Evolutionary conservation across 2,329 filamentous ascomycete species (phyloP), one percentile per base, ranked within the genome.

Genomic region (Colletotrichum sojae): DNA sequence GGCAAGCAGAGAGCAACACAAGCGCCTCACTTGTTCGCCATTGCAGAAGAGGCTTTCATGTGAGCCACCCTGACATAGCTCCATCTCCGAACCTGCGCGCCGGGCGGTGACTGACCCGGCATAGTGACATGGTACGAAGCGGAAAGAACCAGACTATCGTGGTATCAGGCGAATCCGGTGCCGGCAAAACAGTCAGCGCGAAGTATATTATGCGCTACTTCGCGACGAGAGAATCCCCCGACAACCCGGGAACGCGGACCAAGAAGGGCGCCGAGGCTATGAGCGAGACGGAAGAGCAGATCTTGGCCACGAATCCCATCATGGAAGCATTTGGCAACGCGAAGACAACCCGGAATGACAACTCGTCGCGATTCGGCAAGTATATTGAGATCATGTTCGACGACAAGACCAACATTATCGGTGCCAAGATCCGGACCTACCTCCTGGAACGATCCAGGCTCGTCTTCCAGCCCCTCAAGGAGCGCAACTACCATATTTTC

Each of bases 201-300:
- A 99, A 99, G 85, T 98, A 99, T 83, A 98, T 99, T 80, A 99
- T 99, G 96, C 91, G 96, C 77, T 99, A 99, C 85, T 99, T 99
- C 82, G 96, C 96, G 71, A 99, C 96, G 51, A 91, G 96, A 88
- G 96, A 98, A 82, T 92, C 95, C 8, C 94, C 96, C 64, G 94
- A 97, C 76, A 93, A 95, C 79, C 92, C 94, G 16, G 91, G 92
- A 56, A 91, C 90, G 72, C 91, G 93, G 75, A 87, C 87, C 63
- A 96, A 94, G 82, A 88, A 88, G 77, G 93, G 94, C 70, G 85
- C 90, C 75, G 92, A 93, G 67, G 79, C 91, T 72, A 98, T 98
- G 91, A 98, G 95, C 80, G 94, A 98, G 85, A 99, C 96, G 1
- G 96, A 99, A 83, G 95, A 99, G 84, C 95, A 97, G 80, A 99